Conservation (phyloP, 306 rosid species). For the Leucaena leucocephala region DNA sequence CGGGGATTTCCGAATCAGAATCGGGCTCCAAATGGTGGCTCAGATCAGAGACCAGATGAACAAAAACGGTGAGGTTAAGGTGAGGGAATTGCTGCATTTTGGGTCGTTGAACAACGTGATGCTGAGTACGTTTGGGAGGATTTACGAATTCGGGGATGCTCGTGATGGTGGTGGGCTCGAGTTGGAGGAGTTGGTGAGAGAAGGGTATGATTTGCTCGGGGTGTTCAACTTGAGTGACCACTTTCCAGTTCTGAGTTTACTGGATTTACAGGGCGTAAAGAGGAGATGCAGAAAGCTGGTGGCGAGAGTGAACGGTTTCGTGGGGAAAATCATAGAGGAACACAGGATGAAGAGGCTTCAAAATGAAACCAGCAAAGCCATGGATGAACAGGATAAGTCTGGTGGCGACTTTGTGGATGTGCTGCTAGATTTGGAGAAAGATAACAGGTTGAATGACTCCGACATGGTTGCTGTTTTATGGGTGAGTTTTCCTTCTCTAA, state of each 20-base stretch:
- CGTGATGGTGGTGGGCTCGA: slow-evolving; percentile 37
- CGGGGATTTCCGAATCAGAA: slow-evolving; percentile 35
- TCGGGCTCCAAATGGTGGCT: slow-evolving; percentile 48
- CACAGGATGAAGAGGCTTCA: slow-evolving; percentile 48
- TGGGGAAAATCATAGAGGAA: slow-evolving; percentile 65
- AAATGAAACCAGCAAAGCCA: not conserved
- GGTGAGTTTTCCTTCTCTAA: slow-evolving; percentile 49
- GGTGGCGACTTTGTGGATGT: slow-evolving; percentile 79
- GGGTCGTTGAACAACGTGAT: slow-evolving; percentile 69
- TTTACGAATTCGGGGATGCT: slow-evolving; percentile 54
- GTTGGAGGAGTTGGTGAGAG: slow-evolving; percentile 62
- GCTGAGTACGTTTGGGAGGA: slow-evolving; percentile 69
- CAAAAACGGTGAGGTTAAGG: slow-evolving; percentile 49
- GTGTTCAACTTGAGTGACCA: slow-evolving; percentile 78
- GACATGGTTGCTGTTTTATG: slow-evolving; percentile 83
- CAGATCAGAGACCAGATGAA: slow-evolving; percentile 46
- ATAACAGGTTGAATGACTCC: slow-evolving; percentile 55
- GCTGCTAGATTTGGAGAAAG: slow-evolving; percentile 65
- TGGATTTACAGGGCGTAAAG: slow-evolving; percentile 48
- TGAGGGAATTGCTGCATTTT: slow-evolving; percentile 55
- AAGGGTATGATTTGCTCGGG: slow-evolving; percentile 78
- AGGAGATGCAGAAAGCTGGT: slow-evolving; percentile 55
- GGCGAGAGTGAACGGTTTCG: slow-evolving; percentile 56
- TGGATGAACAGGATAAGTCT: slow-evolving; percentile 34
- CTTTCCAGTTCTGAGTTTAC: slow-evolving; percentile 56